Evolutionary conservation across 208 protist genomes (phyloP).

Genomic region (Tritrichomonas musculus): DNA sequence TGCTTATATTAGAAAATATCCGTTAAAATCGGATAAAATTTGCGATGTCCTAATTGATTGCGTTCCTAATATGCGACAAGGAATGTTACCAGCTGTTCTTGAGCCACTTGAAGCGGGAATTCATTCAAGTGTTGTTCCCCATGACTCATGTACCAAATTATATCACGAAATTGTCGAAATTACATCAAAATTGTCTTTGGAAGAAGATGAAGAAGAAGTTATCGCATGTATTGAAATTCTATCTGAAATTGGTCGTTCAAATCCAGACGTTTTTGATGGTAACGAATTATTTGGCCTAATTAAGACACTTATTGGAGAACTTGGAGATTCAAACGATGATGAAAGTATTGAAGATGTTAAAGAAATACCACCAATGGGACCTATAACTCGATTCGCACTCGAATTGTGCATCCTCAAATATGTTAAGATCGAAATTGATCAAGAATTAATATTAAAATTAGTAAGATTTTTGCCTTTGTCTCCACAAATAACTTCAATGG

Average conservation of each 20-base stretch:
- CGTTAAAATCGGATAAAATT: not conserved
- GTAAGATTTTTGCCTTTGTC: not conserved
- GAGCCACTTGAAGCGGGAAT: not conserved
- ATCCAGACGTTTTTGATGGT: not conserved
- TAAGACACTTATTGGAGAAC: not conserved
- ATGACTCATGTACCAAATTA: not conserved
- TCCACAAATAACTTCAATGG: not conserved
- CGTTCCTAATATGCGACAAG: not conserved
- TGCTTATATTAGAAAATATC: not conserved
- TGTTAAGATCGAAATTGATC: not conserved
- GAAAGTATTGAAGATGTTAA: not conserved
- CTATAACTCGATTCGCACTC: not conserved
- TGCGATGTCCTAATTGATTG: not conserved
- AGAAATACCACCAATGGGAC: not conserved
- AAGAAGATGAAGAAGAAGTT: not conserved
- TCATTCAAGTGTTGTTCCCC: not conserved
- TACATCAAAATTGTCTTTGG: not conserved
- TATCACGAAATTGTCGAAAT: not conserved
- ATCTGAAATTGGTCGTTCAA: not conserved
- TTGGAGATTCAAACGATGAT: not conserved
- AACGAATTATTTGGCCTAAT: not conserved
- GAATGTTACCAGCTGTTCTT: not conserved
- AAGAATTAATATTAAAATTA: not conserved
- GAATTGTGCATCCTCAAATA: not conserved
- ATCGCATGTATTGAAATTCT: not conserved